phyloP scores from a whole-genome alignment of 2,329 filamentous ascomycete species.

The Cryphonectria carpinicola region DNA sequence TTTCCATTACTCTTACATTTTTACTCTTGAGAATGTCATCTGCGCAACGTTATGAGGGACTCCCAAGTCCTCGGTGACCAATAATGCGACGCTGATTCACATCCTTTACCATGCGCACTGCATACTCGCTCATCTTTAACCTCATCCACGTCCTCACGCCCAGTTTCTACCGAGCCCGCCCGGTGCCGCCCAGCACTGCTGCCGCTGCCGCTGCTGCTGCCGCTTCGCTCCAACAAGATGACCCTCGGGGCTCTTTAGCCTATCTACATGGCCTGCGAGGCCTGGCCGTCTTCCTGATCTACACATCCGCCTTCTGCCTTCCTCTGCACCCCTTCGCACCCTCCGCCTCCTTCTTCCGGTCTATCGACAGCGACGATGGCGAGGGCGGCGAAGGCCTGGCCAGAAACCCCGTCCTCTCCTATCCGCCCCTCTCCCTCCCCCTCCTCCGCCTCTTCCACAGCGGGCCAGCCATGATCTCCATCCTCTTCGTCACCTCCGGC shows the following conservation, averaged over 20 bases:
- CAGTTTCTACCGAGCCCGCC: neutral
- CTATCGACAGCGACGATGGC: neutral
- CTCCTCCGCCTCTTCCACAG: conserved; percentile 9
- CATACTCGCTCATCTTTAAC: neutral
- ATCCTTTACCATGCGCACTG: neutral
- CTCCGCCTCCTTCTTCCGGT: neutral
- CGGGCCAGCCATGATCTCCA: conserved; percentile 7
- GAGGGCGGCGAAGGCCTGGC: neutral
- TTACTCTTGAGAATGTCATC: neutral
- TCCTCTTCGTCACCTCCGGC: conserved; percentile 14
- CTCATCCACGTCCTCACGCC: conserved; percentile 5
- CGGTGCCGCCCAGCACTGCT: neutral
- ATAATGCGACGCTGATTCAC: neutral
- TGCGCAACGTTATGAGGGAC: conserved; percentile 2
- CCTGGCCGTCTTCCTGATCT: conserved; percentile 10
- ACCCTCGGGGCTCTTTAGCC: neutral
- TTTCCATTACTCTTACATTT: too few relatives aligned
- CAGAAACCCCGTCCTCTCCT: neutral
- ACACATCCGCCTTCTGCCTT: conserved; percentile 2
- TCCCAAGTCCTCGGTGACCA: neutral
- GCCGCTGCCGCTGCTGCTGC: too few relatives aligned
- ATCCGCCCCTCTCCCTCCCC: neutral
- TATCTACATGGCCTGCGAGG: neutral
- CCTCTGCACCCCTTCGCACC: conserved; percentile 2
- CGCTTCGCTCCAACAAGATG: neutral